phyloP scores from a whole-genome alignment of 148 eudicot species.

The Drosera capensis region DNA sequence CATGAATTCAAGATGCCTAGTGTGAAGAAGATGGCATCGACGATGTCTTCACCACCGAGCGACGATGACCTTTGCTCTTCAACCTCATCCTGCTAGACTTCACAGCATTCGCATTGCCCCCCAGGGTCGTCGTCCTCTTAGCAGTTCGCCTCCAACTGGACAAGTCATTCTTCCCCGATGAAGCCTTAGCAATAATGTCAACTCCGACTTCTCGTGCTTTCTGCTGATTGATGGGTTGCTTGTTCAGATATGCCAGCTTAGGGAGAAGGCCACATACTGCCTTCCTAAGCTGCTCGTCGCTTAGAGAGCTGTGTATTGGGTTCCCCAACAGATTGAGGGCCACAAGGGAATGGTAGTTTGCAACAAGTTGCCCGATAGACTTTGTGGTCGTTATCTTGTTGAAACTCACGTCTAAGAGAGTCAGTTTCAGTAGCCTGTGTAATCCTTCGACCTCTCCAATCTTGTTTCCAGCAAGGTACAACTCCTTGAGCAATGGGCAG shows the following conservation, averaged over 20 bases:
- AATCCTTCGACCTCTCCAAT: conserved; percentile 84
- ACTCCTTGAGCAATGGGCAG: conserved; percentile 71
- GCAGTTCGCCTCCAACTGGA: conserved; percentile 25
- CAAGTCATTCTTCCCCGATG: conserved; percentile 34
- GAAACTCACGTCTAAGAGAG: conserved; percentile 73
- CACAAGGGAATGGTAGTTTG: conserved; percentile 68
- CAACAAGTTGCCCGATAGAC: conserved; percentile 77
- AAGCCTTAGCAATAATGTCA: conserved; percentile 57
- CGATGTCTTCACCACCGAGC: no score
- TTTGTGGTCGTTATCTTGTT: conserved; percentile 82
- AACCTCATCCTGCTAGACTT: no score
- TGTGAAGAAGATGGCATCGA: no score
- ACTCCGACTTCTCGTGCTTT: conserved; percentile 64
- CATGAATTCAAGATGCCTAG: no score
- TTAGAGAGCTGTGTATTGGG: conserved; percentile 54
- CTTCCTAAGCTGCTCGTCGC: conserved; percentile 70
- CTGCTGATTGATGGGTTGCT: conserved; percentile 70
- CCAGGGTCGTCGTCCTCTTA: no score
- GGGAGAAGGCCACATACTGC: conserved; percentile 70
- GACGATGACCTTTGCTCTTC: no score
- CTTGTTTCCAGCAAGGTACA: conserved; percentile 79
- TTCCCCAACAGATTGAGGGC: conserved; percentile 74
- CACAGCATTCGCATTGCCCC: no score
- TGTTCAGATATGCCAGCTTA: conserved; percentile 74
- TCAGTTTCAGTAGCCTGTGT: conserved; percentile 68